These are phyloP conservation scores for Monosporascus sp. DNA, from an alignment of 2,329 filamentous ascomycete genomes.

Conservation along the genomic window DNA sequence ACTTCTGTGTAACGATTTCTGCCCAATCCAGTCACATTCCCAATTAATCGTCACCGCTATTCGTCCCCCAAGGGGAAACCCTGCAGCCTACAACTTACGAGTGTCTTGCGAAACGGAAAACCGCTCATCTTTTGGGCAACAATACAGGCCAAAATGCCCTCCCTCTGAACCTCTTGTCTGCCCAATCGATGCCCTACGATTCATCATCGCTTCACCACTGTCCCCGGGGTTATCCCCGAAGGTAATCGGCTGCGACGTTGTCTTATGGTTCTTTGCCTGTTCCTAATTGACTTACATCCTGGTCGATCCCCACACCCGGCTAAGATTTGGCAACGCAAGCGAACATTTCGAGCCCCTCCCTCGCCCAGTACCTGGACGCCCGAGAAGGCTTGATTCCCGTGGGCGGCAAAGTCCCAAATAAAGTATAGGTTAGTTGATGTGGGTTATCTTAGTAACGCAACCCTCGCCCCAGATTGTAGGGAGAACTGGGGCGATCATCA, in stretches of 20 bases:
- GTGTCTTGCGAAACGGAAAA: not conserved
- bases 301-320: slow-evolving; percentile 17
- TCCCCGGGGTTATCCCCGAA: not conserved
- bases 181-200: slow-evolving; percentile 20
- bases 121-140: slow-evolving; percentile 15
- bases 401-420: not conserved
- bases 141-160: slow-evolving; percentile 9
- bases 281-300: slow-evolving; percentile 4
- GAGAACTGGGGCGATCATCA: slow-evolving; percentile 16
- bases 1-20: slow-evolving; percentile 17
- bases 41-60: slow-evolving; percentile 23
- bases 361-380: slow-evolving; percentile 15
- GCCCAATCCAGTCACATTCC: slow-evolving; percentile 25
- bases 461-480: slow-evolving; percentile 12
- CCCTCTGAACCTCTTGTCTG: slow-evolving; percentile 10
- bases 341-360: slow-evolving; percentile 9
- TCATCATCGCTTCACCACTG: slow-evolving; percentile 11
- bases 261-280: not conserved
- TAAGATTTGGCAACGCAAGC: slow-evolving; percentile 8
- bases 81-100: slow-evolving; percentile 14
- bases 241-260: not conserved
- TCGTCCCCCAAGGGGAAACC: slow-evolving; percentile 18
- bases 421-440: not conserved
- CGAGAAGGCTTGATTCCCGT: slow-evolving; percentile 9
- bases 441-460: not conserved